Percentiles rank a stretch among this genome's conserved stretches.
phyloP scores from a whole-genome alignment of 225 moss, liverwort and hornwort genomes.

The Takakia lepidozioides region DNA sequence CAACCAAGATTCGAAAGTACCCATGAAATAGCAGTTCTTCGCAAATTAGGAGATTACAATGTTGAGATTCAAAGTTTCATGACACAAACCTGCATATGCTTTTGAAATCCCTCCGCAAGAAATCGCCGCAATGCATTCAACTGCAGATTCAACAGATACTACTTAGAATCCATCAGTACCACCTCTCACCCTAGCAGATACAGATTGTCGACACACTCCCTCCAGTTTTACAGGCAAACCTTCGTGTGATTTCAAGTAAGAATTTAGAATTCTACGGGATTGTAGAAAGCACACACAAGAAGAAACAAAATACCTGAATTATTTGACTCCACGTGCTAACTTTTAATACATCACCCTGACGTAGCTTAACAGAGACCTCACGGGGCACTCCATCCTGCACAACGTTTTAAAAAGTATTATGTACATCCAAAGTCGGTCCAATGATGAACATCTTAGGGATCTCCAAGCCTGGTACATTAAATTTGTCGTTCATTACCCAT shows the following conservation, averaged over 20 bases:
- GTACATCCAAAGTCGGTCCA: too few relatives aligned
- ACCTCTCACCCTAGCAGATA: background rate
- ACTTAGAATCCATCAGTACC: background rate
- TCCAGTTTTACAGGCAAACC: too few relatives aligned
- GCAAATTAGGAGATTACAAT: too few relatives aligned
- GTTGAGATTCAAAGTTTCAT: too few relatives aligned
- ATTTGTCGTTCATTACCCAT: constrained; percentile 11
- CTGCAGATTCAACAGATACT: constrained; percentile 18
- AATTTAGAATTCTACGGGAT: background rate
- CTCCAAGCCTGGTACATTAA: constrained; percentile 17
- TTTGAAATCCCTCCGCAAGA: constrained; percentile 80
- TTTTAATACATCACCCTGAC: constrained; percentile 58
- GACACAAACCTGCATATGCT: constrained; percentile 77
- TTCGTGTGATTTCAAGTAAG: too few relatives aligned
- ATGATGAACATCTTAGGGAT: too few relatives aligned
- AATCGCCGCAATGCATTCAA: constrained; percentile 67
- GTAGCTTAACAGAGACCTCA: constrained; percentile 64
- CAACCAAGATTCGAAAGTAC: too few relatives aligned
- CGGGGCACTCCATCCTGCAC: constrained; percentile 65
- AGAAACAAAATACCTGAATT: constrained; percentile 41
- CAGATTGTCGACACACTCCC: too few relatives aligned
- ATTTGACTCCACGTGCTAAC: constrained; percentile 66
- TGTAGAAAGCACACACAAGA: background rate
- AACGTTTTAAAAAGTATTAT: constrained; percentile 6
- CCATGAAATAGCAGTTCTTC: too few relatives aligned